These are phyloP conservation scores for Eurotiales sp. DNA, from an alignment of 2,329 filamentous ascomycete species.

Conservation along the genomic window DNA sequence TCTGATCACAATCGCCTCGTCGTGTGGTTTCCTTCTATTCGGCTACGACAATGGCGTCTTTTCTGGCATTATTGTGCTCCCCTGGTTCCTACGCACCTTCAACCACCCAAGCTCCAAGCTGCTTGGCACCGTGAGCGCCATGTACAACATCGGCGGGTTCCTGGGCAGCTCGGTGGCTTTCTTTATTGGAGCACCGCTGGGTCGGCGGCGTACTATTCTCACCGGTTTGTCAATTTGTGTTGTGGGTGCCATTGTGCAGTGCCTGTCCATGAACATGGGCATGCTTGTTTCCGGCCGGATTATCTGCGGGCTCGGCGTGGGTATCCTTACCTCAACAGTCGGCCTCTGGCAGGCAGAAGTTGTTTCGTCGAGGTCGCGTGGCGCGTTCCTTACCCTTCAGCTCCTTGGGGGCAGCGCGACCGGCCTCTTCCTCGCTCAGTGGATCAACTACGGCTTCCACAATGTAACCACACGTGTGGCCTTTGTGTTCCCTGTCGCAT, in stretches of 20 bases:
- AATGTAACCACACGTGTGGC: slow-evolving; percentile 55
- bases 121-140: background rate
- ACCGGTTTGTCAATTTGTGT: slow-evolving; percentile 49
- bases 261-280: slow-evolving; percentile 56
- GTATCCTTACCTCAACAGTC: slow-evolving; percentile 68
- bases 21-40: slow-evolving; percentile 44
- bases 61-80: slow-evolving; percentile 33
- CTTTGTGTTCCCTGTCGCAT: slow-evolving; percentile 62
- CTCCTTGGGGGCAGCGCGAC: slow-evolving; percentile 69
- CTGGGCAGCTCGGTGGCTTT: slow-evolving; percentile 55
- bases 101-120: slow-evolving; percentile 11
- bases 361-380: slow-evolving; percentile 53
- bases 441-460: slow-evolving; percentile 58
- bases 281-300: slow-evolving; percentile 70
- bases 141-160: slow-evolving; percentile 32
- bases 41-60: slow-evolving; percentile 45
- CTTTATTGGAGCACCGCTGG: slow-evolving; percentile 54
- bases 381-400: slow-evolving; percentile 32
- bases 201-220: slow-evolving; percentile 50
- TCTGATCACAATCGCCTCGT: slow-evolving; percentile 2
- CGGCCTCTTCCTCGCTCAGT: slow-evolving; percentile 57
- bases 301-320: slow-evolving; percentile 68
- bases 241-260: slow-evolving; percentile 54
- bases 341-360: slow-evolving; percentile 68
- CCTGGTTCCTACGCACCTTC: slow-evolving; percentile 30